Evolutionary conservation across 73 alveolate genomes (phyloP), one percentile per base, ranked within the genome.

Genomic region (Symbiodinium natans): DNA sequence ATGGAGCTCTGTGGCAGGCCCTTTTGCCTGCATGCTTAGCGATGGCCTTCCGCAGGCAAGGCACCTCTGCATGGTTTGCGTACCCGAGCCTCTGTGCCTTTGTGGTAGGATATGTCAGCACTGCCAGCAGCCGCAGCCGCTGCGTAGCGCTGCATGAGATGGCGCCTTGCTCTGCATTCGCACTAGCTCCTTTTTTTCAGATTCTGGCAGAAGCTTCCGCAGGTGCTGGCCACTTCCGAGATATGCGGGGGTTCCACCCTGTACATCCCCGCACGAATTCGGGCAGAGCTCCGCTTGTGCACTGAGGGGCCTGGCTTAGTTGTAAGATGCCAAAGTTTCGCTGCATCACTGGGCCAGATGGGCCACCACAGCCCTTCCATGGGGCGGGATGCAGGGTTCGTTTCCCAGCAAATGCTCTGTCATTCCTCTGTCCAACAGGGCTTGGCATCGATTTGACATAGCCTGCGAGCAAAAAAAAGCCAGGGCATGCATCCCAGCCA

Each of bases 1-100:
- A n/a, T n/a, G n/a, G n/a, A n/a, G n/a, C 71, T 52, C 74, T n/a
- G 29, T 29, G 41, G 31, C 68, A 90, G 97, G 97, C 33, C 97
- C 97, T 31, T 71, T 73, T 36, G 97, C 97, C 1, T 90, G 97
- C 54, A n/a, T 90, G 87, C 86, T 90, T 4, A 34, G 74, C 19
- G 88, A 90, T 71, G 97, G 97, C 29, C 41, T 90, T 29, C 97
- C 89, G 3, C 97, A 90, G 97, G 95, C 33, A 41, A 6, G 48
- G 86, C 75, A 25, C 9, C 17, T 23, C 80, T 25, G 80, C 29
- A 63, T 21, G 71, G n/a, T 29, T 52, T 52, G 71, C 71, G 8
- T 6, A 13, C 23, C 23, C 31, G 6, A 52, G 71, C 15, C 71
- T 15, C 23, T 4, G 71, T n/a, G n/a, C n/a, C n/a, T n/a, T n/a